Evolutionary conservation across 2,329 filamentous ascomycete species (phyloP).

Genomic region (Penicillium aurantiogriseum): DNA sequence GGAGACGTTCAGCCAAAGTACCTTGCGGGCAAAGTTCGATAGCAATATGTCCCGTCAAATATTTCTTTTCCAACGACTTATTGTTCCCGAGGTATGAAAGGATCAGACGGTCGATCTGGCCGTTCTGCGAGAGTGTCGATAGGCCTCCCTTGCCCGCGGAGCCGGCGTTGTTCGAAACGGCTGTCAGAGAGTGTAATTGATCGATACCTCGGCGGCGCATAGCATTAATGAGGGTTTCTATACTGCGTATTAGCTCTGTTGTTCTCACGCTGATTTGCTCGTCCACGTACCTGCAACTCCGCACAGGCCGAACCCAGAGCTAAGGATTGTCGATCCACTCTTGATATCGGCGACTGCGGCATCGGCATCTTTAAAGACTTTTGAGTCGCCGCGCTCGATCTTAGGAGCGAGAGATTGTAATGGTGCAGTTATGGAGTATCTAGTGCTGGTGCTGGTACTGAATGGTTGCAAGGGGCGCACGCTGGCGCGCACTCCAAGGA

Average conservation of each 20-base stretch:
- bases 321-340: constrained; percentile 68
- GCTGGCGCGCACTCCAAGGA: constrained; percentile 18
- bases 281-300: constrained; percentile 63
- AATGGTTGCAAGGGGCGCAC: constrained; percentile 12
- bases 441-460: constrained; percentile 1
- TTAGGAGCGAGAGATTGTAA: constrained; percentile 24
- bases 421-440: constrained; percentile 24
- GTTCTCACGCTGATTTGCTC: neutral
- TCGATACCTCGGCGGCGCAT: constrained; percentile 61
- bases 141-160: constrained; percentile 67
- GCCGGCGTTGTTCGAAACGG: constrained; percentile 79
- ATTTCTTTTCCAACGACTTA: constrained; percentile 72
- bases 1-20: constrained; percentile 51
- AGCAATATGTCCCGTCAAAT: constrained; percentile 69
- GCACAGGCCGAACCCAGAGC: constrained; percentile 79
- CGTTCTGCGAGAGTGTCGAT: constrained; percentile 65
- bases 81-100: constrained; percentile 76
- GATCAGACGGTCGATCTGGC: constrained; percentile 70
- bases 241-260: neutral
- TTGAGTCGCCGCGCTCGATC: constrained; percentile 35
- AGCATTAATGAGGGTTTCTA: constrained; percentile 70
- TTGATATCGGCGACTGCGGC: constrained; percentile 69
- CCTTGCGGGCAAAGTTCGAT: constrained; percentile 77
- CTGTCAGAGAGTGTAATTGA: constrained; percentile 60
- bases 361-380: constrained; percentile 53